These are phyloP conservation scores for Aspergillus sp. DNA, from an alignment of 2,329 filamentous ascomycete species.

Conservation along the genomic window DNA sequence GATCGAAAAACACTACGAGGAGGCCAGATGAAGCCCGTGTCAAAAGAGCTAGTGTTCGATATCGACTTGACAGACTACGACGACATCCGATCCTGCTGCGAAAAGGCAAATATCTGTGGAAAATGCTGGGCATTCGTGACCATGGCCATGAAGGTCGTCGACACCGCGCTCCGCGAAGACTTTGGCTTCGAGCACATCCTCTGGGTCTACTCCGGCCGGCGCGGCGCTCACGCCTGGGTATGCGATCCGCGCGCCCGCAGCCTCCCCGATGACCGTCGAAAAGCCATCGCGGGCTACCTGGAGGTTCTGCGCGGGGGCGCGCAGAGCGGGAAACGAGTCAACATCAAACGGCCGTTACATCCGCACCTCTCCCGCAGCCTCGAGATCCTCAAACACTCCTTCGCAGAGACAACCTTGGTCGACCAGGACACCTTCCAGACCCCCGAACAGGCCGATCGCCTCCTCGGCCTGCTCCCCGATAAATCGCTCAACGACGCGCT, in stretches of 20 bases:
- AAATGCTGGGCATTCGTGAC: constrained; percentile 97
- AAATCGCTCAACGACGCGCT: constrained; percentile 65
- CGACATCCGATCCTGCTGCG: constrained; percentile 89
- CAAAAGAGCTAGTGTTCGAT: constrained; percentile 96
- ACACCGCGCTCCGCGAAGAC: constrained; percentile 77
- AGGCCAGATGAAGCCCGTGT: constrained; percentile 71
- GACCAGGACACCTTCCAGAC: constrained; percentile 78
- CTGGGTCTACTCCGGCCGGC: constrained; percentile 96
- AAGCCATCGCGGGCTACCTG: constrained; percentile 78
- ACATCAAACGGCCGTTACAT: constrained; percentile 74
- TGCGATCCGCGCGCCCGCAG: constrained; percentile 79
- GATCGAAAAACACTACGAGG: constrained; percentile 79
- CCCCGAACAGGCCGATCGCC: constrained; percentile 60
- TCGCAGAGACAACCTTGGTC: constrained; percentile 69
- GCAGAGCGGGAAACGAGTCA: constrained; percentile 78
- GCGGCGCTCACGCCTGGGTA: constrained; percentile 96
- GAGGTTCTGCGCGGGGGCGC: constrained; percentile 82
- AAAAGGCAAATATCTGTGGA: constrained; percentile 82
- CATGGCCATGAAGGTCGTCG: constrained; percentile 93
- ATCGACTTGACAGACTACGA: constrained; percentile 99
- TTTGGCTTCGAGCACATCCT: constrained; percentile 96
- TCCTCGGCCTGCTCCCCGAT: constrained; percentile 80
- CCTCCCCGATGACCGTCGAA: constrained; percentile 77
- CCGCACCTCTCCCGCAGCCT: constrained; percentile 82
- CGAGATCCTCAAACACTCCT: constrained; percentile 73